A percentile compares a stretch with the other conserved stretches of the same genome.
Conservation (phyloP, 225 moss, liverwort and hornwort species). For the Anthoceros angustus region DNA sequence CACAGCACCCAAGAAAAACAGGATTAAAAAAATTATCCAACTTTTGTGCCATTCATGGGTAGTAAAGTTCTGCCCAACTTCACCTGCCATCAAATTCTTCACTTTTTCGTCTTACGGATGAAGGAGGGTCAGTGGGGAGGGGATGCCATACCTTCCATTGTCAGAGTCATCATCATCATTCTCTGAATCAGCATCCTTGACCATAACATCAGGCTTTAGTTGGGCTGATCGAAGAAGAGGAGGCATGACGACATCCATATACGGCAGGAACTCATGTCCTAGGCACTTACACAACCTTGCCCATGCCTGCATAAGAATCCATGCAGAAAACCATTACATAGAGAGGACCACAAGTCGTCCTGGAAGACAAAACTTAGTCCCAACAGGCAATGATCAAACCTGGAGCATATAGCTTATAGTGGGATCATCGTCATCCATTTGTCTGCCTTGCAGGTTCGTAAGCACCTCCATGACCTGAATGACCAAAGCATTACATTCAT, state of each 20-base stretch:
- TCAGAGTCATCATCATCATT: slow-evolving; percentile 93
- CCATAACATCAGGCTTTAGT: slow-evolving; percentile 93
- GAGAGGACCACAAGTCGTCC: too few species aligned
- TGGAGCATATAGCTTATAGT: slow-evolving; percentile 99
- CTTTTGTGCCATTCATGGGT: too few species aligned
- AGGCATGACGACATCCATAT: slow-evolving; percentile 99
- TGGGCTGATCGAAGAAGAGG: slow-evolving; percentile 90
- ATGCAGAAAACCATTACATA: too few species aligned
- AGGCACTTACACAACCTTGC: slow-evolving; percentile 97
- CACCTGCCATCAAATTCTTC: too few species aligned
- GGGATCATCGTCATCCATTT: slow-evolving; percentile 99
- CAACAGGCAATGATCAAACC: too few species aligned
- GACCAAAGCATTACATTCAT: too few species aligned
- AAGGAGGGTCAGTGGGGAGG: too few species aligned
- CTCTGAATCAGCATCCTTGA: slow-evolving; percentile 93
- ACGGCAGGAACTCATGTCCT: slow-evolving; percentile 94
- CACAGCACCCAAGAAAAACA: neutral
- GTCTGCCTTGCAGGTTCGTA: slow-evolving; percentile 76
- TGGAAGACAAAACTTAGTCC: too few species aligned
- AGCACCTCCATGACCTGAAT: slow-evolving; percentile 97
- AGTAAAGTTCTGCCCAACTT: too few species aligned
- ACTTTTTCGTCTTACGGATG: too few species aligned
- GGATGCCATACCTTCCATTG: neutral
- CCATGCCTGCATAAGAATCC: slow-evolving; percentile 51
- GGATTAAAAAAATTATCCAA: neutral